Conservation (phyloP, 2,329 filamentous ascomycete species). For the Sarocladium brachiariae region DNA sequence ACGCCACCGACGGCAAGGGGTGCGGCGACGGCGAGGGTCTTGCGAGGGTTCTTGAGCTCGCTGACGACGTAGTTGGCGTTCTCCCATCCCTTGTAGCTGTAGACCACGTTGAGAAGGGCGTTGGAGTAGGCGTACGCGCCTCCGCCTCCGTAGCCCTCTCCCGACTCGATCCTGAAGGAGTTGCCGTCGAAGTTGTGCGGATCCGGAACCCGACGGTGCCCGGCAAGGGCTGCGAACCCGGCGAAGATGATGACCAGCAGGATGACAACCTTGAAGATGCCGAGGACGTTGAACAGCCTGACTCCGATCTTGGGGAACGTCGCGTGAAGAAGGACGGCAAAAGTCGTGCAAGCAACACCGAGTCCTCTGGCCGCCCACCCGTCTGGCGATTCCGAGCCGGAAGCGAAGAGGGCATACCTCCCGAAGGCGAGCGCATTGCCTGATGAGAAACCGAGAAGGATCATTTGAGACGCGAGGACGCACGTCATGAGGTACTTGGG, state of each 20-base stretch:
- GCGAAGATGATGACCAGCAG: slow-evolving; percentile 55
- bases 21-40: slow-evolving; percentile 48
- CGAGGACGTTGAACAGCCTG: slow-evolving; percentile 50
- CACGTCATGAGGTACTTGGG: slow-evolving; percentile 54
- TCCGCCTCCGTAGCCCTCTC: slow-evolving; percentile 38
- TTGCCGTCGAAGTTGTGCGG: slow-evolving; percentile 53
- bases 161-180: slow-evolving; percentile 40
- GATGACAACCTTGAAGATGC: slow-evolving; percentile 53
- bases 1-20: slow-evolving; percentile 52
- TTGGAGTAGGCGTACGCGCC: slow-evolving; percentile 49
- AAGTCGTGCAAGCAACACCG: slow-evolving; percentile 45
- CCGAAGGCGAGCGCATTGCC: slow-evolving; percentile 54
- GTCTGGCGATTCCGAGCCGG: slow-evolving; percentile 38
- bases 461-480: slow-evolving; percentile 53
- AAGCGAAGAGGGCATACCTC: slow-evolving; percentile 49
- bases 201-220: slow-evolving; percentile 38
- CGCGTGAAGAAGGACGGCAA: slow-evolving; percentile 46
- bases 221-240: slow-evolving; percentile 50
- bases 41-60: slow-evolving; percentile 48
- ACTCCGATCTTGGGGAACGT: slow-evolving; percentile 51
- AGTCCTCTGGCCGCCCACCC: slow-evolving; percentile 53
- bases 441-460: slow-evolving; percentile 54
- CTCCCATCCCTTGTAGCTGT: slow-evolving; percentile 58
- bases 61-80: slow-evolving; percentile 56
- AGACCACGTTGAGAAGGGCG: slow-evolving; percentile 51